These are phyloP conservation scores for Gautieria morchelliformis DNA, from an alignment of 768 basidiomycete genomes.

Conservation along the genomic window DNA sequence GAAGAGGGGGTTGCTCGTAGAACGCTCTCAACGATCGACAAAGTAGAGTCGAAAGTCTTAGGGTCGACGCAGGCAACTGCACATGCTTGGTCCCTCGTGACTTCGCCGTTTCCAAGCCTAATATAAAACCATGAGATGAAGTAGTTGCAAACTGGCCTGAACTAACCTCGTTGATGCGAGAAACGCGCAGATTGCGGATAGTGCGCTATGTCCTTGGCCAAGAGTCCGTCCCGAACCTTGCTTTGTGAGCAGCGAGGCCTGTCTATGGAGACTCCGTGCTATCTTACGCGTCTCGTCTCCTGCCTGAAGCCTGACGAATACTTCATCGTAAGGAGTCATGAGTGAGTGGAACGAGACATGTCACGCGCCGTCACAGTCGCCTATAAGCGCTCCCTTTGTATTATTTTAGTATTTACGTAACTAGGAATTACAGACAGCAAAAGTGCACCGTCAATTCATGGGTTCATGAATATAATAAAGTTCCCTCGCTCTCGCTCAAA, in stretches of 20 bases:
- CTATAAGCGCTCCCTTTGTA: too few species aligned
- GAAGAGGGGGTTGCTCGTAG: background rate
- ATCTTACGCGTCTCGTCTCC: too few species aligned
- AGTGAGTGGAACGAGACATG: too few species aligned
- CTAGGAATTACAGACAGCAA: background rate
- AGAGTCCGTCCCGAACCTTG: too few species aligned
- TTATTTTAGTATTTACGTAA: background rate
- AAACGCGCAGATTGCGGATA: constrained; percentile 5
- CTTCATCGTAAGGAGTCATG: too few species aligned
- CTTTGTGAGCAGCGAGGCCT: too few species aligned
- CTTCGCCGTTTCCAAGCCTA: constrained; percentile 4
- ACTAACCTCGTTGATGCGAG: background rate
- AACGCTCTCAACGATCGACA: background rate
- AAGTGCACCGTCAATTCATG: too few species aligned
- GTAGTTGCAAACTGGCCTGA: background rate
- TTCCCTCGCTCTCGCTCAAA: background rate
- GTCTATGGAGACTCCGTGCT: too few species aligned
- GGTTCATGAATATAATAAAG: background rate
- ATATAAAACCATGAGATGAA: background rate
- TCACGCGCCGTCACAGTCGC: background rate
- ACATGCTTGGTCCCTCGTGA: constrained; percentile 1
- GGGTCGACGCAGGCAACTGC: constrained; percentile 1
- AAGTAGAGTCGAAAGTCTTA: constrained; percentile 3
- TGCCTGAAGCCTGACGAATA: too few species aligned
- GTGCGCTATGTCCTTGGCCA: background rate